These are phyloP conservation scores for Solanum piurae DNA, from an alignment of 257 asterid genomes.

Conservation along the genomic window DNA sequence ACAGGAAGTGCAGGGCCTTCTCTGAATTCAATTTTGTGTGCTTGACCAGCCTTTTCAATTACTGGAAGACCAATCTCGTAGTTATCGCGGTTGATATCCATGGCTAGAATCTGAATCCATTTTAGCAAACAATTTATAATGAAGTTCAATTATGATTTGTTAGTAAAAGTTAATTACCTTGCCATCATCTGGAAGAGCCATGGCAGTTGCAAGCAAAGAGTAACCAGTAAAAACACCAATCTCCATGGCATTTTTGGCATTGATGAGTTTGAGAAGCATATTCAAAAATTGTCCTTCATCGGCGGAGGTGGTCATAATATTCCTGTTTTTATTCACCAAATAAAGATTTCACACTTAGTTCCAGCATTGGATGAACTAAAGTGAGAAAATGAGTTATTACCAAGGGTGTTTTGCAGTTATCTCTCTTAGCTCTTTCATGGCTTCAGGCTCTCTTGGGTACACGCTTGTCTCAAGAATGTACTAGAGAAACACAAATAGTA, in stretches of 20 bases:
- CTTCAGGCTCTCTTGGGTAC: constrained; percentile 38
- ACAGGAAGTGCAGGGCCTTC: constrained; percentile 8
- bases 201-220: constrained; percentile 45
- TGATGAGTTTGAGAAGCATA: constrained; percentile 42
- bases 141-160: background rate
- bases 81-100: constrained; percentile 45
- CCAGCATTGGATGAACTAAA: background rate
- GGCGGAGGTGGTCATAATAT: background rate
- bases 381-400: background rate
- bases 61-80: constrained; percentile 41
- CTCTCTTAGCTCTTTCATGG: constrained; percentile 26
- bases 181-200: constrained; percentile 46
- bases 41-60: constrained; percentile 33
- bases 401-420: constrained; percentile 16
- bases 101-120: constrained; percentile 25
- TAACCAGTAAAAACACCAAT: constrained; percentile 54
- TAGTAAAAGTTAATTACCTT: constrained; percentile 10
- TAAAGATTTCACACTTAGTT: background rate
- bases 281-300: constrained; percentile 21
- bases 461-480: constrained; percentile 36
- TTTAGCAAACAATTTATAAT: background rate
- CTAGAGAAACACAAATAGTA: background rate
- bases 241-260: constrained; percentile 39
- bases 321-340: background rate
- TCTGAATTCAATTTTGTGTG: constrained; percentile 35